phyloP scores from a whole-genome alignment of 2,329 filamentous ascomycete genomes.

The Pleoardoris graminearum region DNA sequence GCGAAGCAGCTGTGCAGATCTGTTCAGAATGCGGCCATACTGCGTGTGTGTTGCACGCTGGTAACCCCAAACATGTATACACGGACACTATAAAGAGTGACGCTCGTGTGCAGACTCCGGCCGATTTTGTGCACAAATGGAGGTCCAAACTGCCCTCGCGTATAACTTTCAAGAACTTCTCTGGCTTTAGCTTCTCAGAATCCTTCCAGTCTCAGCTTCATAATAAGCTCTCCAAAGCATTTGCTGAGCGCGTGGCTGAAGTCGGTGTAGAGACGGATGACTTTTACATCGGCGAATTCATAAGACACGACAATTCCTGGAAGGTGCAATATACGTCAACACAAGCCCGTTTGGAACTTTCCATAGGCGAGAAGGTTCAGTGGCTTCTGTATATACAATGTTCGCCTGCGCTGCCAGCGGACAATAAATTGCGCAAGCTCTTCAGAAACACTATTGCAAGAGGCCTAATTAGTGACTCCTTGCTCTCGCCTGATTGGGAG shows the following conservation, averaged over 20 bases:
- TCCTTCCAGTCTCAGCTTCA: neutral
- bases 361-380: constrained; percentile 40
- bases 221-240: constrained; percentile 5
- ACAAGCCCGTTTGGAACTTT: constrained; percentile 46
- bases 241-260: constrained; percentile 14
- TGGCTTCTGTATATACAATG: constrained; percentile 56
- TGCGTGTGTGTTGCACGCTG: neutral
- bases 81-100: neutral
- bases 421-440: constrained; percentile 48
- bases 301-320: constrained; percentile 44
- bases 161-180: neutral
- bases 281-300: constrained; percentile 24
- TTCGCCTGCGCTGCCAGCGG: constrained; percentile 41
- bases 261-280: constrained; percentile 10
- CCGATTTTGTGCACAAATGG: neutral
- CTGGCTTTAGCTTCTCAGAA: neutral
- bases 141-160: neutral
- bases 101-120: neutral
- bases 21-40: neutral
- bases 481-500: constrained; percentile 31
- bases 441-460: constrained; percentile 36
- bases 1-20: neutral
- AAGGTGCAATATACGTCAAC: constrained; percentile 48
- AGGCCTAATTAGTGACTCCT: constrained; percentile 7
- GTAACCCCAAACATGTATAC: constrained; percentile 3